Evolutionary conservation across 75 land plant genomes (phyloP), one percentile per base, ranked within the genome.

Genomic region (Pinus albicaulis): DNA sequence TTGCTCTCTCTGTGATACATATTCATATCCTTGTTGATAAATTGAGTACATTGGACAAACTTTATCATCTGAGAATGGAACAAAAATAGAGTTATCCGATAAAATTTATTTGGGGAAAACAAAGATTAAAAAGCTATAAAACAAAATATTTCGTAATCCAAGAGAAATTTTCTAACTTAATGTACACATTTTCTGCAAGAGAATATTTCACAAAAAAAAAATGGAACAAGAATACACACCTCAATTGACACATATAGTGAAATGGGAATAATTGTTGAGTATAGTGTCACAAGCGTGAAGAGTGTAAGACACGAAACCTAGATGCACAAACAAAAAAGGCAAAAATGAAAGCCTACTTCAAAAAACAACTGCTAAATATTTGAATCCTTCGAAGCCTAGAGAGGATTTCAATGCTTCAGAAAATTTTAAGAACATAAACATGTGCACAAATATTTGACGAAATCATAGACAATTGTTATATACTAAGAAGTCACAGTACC

Each of bases 221-320:
- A 38, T 68, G 1, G 78, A 78, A 26, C 34, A 78, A 53, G 34
- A 34, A 68, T 12, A 48, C 58, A 41, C 80, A 98, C 99, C 99
- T 98, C 99, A 84, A 98, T 91, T 34, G 99, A 98, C 65, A 98
- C 99, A 86, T 98, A 98, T 2, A 98, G 86, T 38, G 99, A 98
- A 55, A 98, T 98, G 7, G 99, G 99, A 60, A 98, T 98, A 23
- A 98, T 98, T 62, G 98, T 86, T 41, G 99, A 95, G 71, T 90
- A 98, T 41, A 98, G 79, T 68, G 99, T 98, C 71, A 98, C 84
- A 59, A 98, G 79, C 22, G 99, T 98, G 78, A 98, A 91, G 80
- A 98, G 85, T 22, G 88, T 91, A 73, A 98, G 82, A n/a, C 81
- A 63, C 5, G 83, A 77, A 76, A 98, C 99, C 99, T 98, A 83